Base-by-base conservation (phyloP, 1,284 basidiomycete species). In the Tetrapyrgos nigripes region DNA sequence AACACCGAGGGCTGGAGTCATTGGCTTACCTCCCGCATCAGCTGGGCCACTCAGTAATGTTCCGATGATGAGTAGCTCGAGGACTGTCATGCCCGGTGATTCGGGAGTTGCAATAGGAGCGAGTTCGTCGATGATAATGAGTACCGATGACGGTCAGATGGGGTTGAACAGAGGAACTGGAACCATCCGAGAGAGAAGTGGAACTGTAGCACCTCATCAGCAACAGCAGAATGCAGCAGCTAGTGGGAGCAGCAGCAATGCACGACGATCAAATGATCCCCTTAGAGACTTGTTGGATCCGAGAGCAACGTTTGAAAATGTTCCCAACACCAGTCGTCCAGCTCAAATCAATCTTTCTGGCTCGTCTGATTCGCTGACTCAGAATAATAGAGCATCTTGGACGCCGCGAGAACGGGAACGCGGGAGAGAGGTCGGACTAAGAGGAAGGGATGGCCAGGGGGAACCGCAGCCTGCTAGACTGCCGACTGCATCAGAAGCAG, bases 1-100 rank as follows among this genome's bases (percentile, higher is more conserved):
- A 14, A 81, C 80, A 2, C 79, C 80, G 8, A 67, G 80, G 13
- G 67, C 67, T 29, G 67, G 64, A 5, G 63, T 69, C 1, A 65
- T 67, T 23, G 57, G 64, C 9, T 59, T 68, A 10, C 66, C 66
- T 5, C 62, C 66, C 40, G 59, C 64, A 14, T 53, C 59, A 17
- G 37, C 37, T 17, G 37, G 37, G 4, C 37, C 37, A n/a, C n/a
- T n/a, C n/a, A n/a, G n/a, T n/a, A n/a, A n/a, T 5, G 54, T 79
- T 5, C 77, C 77, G 3, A 61, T 61, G 45, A 52, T 35, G 35
- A 60, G 43, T 27, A 45, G 49, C 9, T 54, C 63, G 19, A 40
- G 37, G 37, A 40, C 37, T 5, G 17, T 40, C 37, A 40, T 40
- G 37, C 37, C 37, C 17, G 37, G 37, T 40, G 37, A 40, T n/a